Conservation (phyloP, 2,329 filamentous ascomycete species). For the Neofusicoccum sp. region DNA sequence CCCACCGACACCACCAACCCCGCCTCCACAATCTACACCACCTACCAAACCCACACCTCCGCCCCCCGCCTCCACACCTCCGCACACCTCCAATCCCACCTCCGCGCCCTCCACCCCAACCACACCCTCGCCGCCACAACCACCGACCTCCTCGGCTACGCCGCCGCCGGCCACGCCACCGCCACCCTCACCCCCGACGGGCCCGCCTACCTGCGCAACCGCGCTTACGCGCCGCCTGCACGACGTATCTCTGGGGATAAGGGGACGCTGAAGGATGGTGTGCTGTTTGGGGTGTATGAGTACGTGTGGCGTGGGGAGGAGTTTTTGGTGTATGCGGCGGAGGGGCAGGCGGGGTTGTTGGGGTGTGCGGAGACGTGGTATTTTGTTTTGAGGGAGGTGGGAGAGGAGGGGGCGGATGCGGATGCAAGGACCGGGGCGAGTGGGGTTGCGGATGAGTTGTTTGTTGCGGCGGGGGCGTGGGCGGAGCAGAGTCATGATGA, state of each 20-base stretch:
- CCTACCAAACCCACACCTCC: slow-evolving; percentile 45
- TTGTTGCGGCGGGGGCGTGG: slow-evolving; percentile 58
- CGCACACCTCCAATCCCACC: slow-evolving; percentile 42
- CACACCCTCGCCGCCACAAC: neutral
- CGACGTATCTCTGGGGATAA: slow-evolving; percentile 20
- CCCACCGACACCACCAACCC: neutral
- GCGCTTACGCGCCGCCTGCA: slow-evolving; percentile 38
- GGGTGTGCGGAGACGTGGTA: neutral
- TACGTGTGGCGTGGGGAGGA: slow-evolving; percentile 31
- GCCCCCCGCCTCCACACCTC: slow-evolving; percentile 45
- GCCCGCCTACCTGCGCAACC: slow-evolving; percentile 40
- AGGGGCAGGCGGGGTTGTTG: slow-evolving; percentile 29
- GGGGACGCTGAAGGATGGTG: neutral
- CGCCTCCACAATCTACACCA: neutral
- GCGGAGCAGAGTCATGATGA: slow-evolving; percentile 58
- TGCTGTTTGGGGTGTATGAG: neutral
- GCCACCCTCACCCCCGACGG: slow-evolving; percentile 42
- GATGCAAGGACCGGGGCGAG: slow-evolving; percentile 17
- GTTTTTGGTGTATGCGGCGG: slow-evolving; percentile 37
- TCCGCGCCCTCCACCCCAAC: slow-evolving; percentile 41
- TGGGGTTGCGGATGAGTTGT: slow-evolving; percentile 46
- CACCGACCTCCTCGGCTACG: slow-evolving; percentile 43
- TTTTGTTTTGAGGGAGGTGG: neutral
- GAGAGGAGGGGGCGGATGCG: neutral
- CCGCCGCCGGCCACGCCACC: slow-evolving; percentile 41